Evolutionary conservation across 208 protist genomes (phyloP), one percentile per base, ranked within the genome.

Genomic region (Trypanosoma scelopori): DNA sequence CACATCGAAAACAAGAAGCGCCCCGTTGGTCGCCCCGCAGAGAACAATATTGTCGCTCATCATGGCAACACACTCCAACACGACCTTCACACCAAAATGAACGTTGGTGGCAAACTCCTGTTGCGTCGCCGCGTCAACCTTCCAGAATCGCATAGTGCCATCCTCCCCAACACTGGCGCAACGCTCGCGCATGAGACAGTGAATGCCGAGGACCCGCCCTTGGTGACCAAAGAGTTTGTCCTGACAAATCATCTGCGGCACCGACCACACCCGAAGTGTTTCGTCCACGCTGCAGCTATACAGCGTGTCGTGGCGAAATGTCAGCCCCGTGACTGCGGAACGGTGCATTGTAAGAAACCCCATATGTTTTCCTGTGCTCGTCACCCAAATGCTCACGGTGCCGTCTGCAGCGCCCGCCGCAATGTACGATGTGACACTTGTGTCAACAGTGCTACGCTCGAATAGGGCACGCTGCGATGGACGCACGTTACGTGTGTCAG

Each of bases 191-290:
- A 71, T 78, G 43, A 94, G 85, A 3, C 71, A 80, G 49, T 86
- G 71, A 41, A 94, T 51, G 55, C 64, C 72, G 50, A 81, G 71
- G 16, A 94, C 78, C 3, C 65, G 27, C 6, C 91, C 89, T 37
- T 84, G 78, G 64, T 97, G 91, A 22, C 91, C 91, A 67, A 92
- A 97, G 16, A 97, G 74, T 64, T 84, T 88, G 73, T 97, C 91
- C 27, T 84, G 64, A n/a, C 79, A 71, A 49, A 88, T 79, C 85
- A 94, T 94, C 74, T 92, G 79, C 63, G 86, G 84, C 67, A 89
- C 79, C 12, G 79, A 81, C 89, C 89, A 97, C 65, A 97, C 89
- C 18, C 89, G 89, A 55, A 97, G 68, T 59, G 88, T 92, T 49
- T 79, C 77, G 72, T 97, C 91, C 55, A 76, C 66, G 61, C 86